A percentile compares a stretch with the other conserved stretches of the same genome.
These are phyloP conservation scores for Hermanozyma aechmeae DNA, from an alignment of 805 yeast genomes.

Conservation along the genomic window DNA sequence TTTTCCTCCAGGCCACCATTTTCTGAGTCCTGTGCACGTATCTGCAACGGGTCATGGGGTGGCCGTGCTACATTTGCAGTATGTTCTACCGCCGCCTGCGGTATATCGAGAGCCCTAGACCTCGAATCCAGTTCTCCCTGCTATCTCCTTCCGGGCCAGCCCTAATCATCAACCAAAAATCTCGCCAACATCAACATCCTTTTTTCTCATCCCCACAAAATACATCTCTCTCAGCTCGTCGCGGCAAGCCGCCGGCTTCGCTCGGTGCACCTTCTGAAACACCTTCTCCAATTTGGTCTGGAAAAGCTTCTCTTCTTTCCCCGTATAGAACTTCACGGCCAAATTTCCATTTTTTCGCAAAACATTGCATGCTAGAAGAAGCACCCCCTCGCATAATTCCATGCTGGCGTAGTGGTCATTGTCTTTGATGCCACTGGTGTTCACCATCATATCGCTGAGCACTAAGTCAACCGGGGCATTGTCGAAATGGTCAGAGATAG, in stretches of 20 bases:
- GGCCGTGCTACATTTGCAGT: too few species aligned
- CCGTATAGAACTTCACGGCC: conserved; percentile 80
- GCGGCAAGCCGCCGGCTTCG: conserved; percentile 78
- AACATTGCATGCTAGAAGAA: conserved; percentile 64
- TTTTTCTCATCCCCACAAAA: conserved; percentile 69
- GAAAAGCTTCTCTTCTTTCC: conserved; percentile 64
- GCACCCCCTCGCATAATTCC: conserved; percentile 89
- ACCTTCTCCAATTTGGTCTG: conserved; percentile 47
- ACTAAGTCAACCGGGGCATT: conserved; percentile 26
- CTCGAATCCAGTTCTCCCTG: too few species aligned
- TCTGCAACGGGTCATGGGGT: too few species aligned
- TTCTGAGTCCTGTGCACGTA: too few species aligned
- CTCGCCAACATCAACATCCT: too few species aligned
- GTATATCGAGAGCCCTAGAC: too few species aligned
- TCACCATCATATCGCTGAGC: conserved; percentile 85
- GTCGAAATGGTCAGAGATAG: conserved; percentile 42
- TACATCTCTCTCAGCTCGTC: conserved; percentile 76
- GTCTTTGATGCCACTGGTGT: conserved; percentile 74
- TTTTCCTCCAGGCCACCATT: too few species aligned
- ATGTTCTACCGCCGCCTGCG: too few species aligned
- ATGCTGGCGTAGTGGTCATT: conserved; percentile 80
- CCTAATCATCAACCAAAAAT: too few species aligned
- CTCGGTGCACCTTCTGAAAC: conserved; percentile 55
- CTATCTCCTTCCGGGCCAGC: too few species aligned
- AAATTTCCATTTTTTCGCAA: conserved; percentile 62